Evolutionary conservation across 2,329 filamentous ascomycete species (phyloP).

Genomic region (Nothophaeocryptopus gaeumannii): DNA sequence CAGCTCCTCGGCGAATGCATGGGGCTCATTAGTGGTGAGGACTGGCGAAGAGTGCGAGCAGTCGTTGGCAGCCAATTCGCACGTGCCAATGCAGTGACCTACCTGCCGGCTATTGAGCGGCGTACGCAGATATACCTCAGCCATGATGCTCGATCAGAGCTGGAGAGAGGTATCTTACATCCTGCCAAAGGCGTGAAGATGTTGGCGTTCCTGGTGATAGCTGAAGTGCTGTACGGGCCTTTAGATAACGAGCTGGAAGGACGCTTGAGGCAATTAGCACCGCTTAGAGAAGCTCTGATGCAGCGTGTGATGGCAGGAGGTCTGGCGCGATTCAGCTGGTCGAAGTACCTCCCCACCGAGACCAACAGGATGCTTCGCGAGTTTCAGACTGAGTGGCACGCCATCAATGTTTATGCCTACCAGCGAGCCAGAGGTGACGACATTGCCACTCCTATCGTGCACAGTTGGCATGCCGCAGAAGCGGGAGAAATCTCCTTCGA

Average conservation of each 20-base stretch:
- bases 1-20: slow-evolving; percentile 45
- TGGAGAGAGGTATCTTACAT: background rate
- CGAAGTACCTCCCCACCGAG: too few species aligned
- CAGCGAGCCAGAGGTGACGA: background rate
- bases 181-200: slow-evolving; percentile 7
- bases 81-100: background rate
- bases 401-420: background rate
- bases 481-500: slow-evolving; percentile 30
- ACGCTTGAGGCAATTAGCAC: background rate
- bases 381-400: background rate
- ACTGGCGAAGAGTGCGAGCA: slow-evolving; percentile 32
- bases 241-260: background rate
- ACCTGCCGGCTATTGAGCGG: background rate
- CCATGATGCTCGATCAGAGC: background rate
- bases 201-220: slow-evolving; percentile 3
- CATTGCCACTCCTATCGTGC: background rate
- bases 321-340: too few species aligned
- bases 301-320: too few species aligned
- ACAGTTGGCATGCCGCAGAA: slow-evolving; percentile 17
- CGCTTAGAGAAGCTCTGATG: too few species aligned
- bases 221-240: slow-evolving; percentile 5
- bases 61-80: slow-evolving; percentile 27
- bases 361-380: background rate
- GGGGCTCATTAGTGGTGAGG: slow-evolving; percentile 39
- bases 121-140: background rate